These are phyloP conservation scores for Mortierella sp. DNA, from an alignment of 371 early-diverging fungal species.

Conservation along the genomic window DNA sequence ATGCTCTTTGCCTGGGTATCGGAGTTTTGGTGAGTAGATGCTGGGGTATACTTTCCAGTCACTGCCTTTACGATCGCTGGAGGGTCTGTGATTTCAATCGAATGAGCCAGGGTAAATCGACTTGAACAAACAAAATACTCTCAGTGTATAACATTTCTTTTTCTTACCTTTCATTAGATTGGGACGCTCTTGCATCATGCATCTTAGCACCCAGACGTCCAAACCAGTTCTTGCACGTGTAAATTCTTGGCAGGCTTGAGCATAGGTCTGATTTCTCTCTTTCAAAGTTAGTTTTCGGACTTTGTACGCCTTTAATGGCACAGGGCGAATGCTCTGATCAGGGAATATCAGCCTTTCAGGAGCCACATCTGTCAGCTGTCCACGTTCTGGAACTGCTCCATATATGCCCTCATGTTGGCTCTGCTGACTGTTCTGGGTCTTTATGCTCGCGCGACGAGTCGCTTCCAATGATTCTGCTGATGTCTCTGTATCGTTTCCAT, in stretches of 20 bases:
- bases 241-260: slow-evolving; percentile 43
- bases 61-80: slow-evolving; percentile 39
- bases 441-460: slow-evolving; percentile 13
- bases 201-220: slow-evolving; percentile 45
- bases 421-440: slow-evolving; percentile 17
- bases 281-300: slow-evolving; percentile 37
- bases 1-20: slow-evolving; percentile 7
- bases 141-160: neutral
- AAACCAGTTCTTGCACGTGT: slow-evolving; percentile 41
- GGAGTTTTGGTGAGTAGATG: neutral
- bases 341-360: slow-evolving; percentile 40
- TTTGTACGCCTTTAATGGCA: slow-evolving; percentile 40
- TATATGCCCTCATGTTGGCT: slow-evolving; percentile 16
- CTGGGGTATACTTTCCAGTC: slow-evolving; percentile 17
- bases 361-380: slow-evolving; percentile 10
- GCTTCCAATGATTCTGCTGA: slow-evolving; percentile 7
- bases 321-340: slow-evolving; percentile 43
- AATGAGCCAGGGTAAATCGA: neutral
- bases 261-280: slow-evolving; percentile 36
- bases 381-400: slow-evolving; percentile 31
- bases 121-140: neutral
- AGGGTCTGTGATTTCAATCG: slow-evolving; percentile 25
- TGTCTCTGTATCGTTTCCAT: slow-evolving; percentile 11
- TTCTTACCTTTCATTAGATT: slow-evolving; percentile 42
- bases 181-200: slow-evolving; percentile 52